Base-by-base conservation (phyloP, 495 filamentous ascomycete species). In the Penicillium soppii region DNA sequence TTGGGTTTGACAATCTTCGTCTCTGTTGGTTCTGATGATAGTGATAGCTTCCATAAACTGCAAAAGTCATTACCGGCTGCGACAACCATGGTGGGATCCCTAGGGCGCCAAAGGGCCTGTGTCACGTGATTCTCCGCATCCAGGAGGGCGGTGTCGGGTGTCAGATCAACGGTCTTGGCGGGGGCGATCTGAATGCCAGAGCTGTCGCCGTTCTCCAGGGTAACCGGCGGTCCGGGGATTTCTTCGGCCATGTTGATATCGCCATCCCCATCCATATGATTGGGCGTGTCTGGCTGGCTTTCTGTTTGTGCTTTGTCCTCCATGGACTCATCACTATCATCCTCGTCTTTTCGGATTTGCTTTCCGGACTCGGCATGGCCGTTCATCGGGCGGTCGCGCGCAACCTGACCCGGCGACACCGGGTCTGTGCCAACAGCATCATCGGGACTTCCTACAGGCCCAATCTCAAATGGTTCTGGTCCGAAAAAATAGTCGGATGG, bases 31-130 rank as follows among this genome's bases (percentile, higher is more conserved):
- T 61, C 43, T 13, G 69, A 62, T 6, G 66, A 62, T 10, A 59
- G 54, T 2, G 82, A 78, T 42, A 91, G 63, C 57, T 82, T 88
- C 87, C 87, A 92, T 67, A 94, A 73, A 53, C 83, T 85, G 72
- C 87, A 89, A 78, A 89, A 85, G 67, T 84, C 81, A 67, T 90
- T 85, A 61, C 89, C 88, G 66, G 83, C 84, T 54, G 84, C 83
- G 58, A 85, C 86, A 66, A 95, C 77, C 64, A 89, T 71, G 29
- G 80, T 84, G 52, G 89, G 79, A 75, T 92, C 84, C 51, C 68
- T 71, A 43, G 90, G 90, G 60, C 87, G 89, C 87, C 89, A 95
- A 67, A 84, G 74, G 70, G 83, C 82, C 44, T 81, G 80, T 55
- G 89, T 79, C 75, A 92, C 73, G 60, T 85, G 76, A 61, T 82